Percentiles rank a stretch among this genome's conserved stretches.
Conservation (phyloP, 2,329 filamentous ascomycete genomes). For the Verticillium nonalfalfae region DNA sequence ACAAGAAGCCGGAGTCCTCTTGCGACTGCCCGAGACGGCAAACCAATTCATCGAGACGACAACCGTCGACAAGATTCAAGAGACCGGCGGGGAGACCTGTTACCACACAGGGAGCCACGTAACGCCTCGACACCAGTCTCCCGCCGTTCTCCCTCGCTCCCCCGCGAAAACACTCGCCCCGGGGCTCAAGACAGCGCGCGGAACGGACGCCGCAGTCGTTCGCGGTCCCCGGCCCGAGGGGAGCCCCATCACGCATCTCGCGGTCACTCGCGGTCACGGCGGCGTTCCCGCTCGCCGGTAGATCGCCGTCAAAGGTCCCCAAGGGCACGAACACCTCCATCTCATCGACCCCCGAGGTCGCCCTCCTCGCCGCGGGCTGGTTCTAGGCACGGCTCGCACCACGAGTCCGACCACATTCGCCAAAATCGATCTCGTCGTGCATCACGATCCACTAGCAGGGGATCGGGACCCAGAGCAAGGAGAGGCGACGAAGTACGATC, state of each 20-base stretch:
- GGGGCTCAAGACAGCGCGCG: slow-evolving; percentile 2
- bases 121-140: slow-evolving; percentile 1
- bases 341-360: neutral
- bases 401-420: neutral
- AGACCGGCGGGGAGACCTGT: neutral
- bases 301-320: slow-evolving; percentile 5
- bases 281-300: slow-evolving; percentile 6
- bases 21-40: slow-evolving; percentile 1
- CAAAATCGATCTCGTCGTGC: slow-evolving; percentile 5
- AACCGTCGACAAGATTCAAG: slow-evolving; percentile 8
- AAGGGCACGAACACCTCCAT: slow-evolving; percentile 3
- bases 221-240: slow-evolving; percentile 6
- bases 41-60: slow-evolving; percentile 6
- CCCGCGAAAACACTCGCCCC: slow-evolving; percentile 4
- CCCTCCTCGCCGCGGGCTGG: slow-evolving; percentile 5
- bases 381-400: slow-evolving; percentile 5
- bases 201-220: slow-evolving; percentile 8
- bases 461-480: slow-evolving; percentile 5
- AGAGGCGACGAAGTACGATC: slow-evolving; percentile 5
- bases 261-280: slow-evolving; percentile 6
- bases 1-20: slow-evolving; percentile 8
- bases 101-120: neutral
- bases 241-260: neutral
- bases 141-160: slow-evolving; percentile 5
- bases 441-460: slow-evolving; percentile 10